Base-by-base conservation (phyloP, 805 yeast genomes). In the Hermanozyma aechmeae region DNA sequence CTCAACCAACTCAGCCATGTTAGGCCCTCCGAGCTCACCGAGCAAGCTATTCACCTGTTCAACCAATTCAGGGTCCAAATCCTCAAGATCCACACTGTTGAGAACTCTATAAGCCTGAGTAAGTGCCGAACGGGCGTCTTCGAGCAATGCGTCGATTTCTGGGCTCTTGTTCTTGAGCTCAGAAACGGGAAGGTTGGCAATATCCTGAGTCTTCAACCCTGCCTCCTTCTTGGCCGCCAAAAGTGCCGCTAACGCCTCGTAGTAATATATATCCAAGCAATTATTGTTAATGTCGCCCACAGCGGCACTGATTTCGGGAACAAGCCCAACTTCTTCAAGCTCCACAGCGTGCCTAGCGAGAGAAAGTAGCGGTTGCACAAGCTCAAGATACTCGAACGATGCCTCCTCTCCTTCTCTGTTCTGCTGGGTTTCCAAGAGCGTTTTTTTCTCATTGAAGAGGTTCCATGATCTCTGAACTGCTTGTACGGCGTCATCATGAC, bases 271-370 rank as follows among this genome's bases (percentile, higher is more conserved):
- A 45, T 92, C 97, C 33, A 84, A 62, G 36, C 84, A 74, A 43
- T 76, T 79, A 43, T 89, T 96, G 56, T 89, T 86, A 26, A 89
- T 71, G 35, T n/a, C 89, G 43, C 79, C 78, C 12, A 79, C 65
- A 15, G 68, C 67, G 12, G 68, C 57, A 9, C 85, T 65, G n/a
- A 85, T 75, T n/a, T 70, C 67, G 3, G 73, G 59, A 3, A 82
- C 82, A 12, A 67, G 44, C 22, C 82, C 94, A 45, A 74, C 76
- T 39, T 73, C 52, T 13, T 78, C 89, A 46, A 83, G 59, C 53
- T 92, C 97, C 24, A 83, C 65, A 37, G 86, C 72, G 55, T 73
- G 79, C 53, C 80, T 81, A 4, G 84, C 66, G 24, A 89, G 61
- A 0, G 84, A 73, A 16, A 79, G 50, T 30, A 89, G 61, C 9